Evolutionary conservation across 2,329 filamentous ascomycete species (phyloP).

Genomic region (Epichloe scottii): DNA sequence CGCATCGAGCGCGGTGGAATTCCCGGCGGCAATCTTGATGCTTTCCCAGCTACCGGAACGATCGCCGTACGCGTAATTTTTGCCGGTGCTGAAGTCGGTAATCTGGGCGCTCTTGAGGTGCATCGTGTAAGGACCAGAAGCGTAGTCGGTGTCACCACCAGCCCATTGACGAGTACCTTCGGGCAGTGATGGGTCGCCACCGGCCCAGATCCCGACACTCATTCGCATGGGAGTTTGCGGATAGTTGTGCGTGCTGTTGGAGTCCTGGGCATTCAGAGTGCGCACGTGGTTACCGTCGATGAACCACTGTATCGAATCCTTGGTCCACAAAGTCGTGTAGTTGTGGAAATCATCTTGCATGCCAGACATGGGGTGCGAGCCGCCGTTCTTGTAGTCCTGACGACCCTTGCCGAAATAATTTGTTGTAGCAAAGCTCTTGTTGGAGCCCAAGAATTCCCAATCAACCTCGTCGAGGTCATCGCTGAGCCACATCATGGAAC

Average conservation of each 20-base stretch:
- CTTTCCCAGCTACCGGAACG: constrained; percentile 48
- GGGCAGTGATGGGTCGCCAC: constrained; percentile 42
- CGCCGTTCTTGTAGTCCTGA: constrained; percentile 49
- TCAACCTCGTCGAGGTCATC: constrained; percentile 82
- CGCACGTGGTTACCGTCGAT: constrained; percentile 58
- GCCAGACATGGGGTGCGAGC: constrained; percentile 41
- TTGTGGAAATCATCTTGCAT: constrained; percentile 56
- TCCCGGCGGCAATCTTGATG: constrained; percentile 44
- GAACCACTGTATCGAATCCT: constrained; percentile 51
- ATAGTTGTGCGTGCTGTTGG: constrained; percentile 49
- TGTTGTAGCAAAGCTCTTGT: constrained; percentile 48
- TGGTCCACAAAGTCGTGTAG: constrained; percentile 65
- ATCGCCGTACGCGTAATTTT: constrained; percentile 54
- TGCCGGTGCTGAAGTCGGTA: constrained; percentile 48
- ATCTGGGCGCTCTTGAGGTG: constrained; percentile 48
- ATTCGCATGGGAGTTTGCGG: constrained; percentile 69
- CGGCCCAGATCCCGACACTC: constrained; percentile 54
- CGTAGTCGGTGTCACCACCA: constrained; percentile 55
- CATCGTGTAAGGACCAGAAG: constrained; percentile 58
- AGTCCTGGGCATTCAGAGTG: constrained; percentile 47
- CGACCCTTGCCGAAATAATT: constrained; percentile 73
- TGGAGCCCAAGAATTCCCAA: constrained; percentile 67
- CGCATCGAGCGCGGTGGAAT: constrained; percentile 39
- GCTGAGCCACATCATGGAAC: constrained; percentile 70
- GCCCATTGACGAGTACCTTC: constrained; percentile 55